Percentiles rank a stretch among this genome's conserved stretches.
These are phyloP conservation scores for Microbotryum scabiosae DNA, from an alignment of 1,284 basidiomycete species.

Conservation along the genomic window DNA sequence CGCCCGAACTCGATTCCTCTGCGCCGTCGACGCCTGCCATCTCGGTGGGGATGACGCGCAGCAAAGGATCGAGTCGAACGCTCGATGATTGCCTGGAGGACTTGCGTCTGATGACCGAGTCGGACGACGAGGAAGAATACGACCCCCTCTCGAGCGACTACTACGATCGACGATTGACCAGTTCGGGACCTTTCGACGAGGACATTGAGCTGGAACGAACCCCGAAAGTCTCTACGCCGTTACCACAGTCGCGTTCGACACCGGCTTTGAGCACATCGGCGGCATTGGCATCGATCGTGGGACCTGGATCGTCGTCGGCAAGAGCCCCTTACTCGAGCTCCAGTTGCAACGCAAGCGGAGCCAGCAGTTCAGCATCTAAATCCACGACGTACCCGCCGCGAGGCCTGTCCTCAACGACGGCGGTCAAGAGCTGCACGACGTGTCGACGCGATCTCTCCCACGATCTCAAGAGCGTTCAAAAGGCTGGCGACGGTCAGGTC, in stretches of 20 bases:
- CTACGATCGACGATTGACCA: conserved; percentile 1
- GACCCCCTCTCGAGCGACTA: neutral
- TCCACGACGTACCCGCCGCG: neutral
- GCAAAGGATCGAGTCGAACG: neutral
- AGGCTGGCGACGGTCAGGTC: conserved; percentile 12
- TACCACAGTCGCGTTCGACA: conserved; percentile 10
- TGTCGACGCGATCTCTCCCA: neutral
- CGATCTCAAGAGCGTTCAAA: neutral
- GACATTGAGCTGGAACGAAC: neutral
- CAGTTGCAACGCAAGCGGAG: neutral
- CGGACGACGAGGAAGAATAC: neutral
- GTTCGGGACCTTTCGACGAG: neutral
- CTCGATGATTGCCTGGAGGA: conserved; percentile 30
- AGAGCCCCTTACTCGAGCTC: neutral
- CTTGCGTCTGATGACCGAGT: conserved; percentile 15
- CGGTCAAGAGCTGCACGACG: conserved; percentile 6
- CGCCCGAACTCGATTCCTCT: neutral
- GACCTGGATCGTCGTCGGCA: neutral
- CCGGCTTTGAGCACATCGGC: conserved; percentile 1
- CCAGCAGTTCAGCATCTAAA: neutral
- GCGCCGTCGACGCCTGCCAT: neutral
- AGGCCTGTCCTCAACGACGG: neutral
- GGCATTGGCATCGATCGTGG: neutral
- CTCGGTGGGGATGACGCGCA: neutral
- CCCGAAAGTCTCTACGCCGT: neutral